Base-by-base conservation (phyloP, 148 eudicot genomes). In the Selenicereus undatus region DNA sequence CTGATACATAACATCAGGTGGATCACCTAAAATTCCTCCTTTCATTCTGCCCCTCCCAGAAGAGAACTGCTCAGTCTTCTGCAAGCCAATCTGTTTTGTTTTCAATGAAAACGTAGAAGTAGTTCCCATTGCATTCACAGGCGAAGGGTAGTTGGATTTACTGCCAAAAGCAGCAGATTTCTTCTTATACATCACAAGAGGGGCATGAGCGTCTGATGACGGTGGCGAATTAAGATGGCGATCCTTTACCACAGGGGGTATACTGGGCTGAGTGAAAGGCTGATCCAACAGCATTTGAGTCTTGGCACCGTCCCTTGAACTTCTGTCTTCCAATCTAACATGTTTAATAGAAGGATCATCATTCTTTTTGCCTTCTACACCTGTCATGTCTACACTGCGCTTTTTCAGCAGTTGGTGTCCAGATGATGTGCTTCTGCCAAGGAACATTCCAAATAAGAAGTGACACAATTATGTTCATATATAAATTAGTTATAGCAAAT, bases 81-180 rank as follows among this genome's bases (percentile, higher is more conserved):
- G 70, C 56, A 36, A 77, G 54, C 14, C 2, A 50, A 35, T 70
- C 35, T 43, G 81, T 43, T 20, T 74, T 74, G 75, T 64, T 65
- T 74, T 78, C 13, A 74, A 52, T 24, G 81, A 75, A 78, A 79
- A 66, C 42, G 64, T 50, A 73, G 66, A 52, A 73, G 54, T 52
- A 73, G 17, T 35, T 24, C 35, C 60, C 9, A 74, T 7, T 32
- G 75, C 32, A 48, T 76, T 71, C 54, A 45, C 35, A 58, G 80
- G 74, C n/a, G 82, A 62, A 73, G 78, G 51, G 60, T 36, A 62
- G 5, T 29, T 56, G 48, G 20, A 70, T 79, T 29, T 79, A 74
- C 80, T 64, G 52, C 43, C 11, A 54, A 4, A 20, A 51, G 42
- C 2, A 18, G 42, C 56, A 54, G 50, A 45, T 45, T 45, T 80